Conservation (phyloP, 2,329 filamentous ascomycete species). For the Fusarium equiseti region DNA sequence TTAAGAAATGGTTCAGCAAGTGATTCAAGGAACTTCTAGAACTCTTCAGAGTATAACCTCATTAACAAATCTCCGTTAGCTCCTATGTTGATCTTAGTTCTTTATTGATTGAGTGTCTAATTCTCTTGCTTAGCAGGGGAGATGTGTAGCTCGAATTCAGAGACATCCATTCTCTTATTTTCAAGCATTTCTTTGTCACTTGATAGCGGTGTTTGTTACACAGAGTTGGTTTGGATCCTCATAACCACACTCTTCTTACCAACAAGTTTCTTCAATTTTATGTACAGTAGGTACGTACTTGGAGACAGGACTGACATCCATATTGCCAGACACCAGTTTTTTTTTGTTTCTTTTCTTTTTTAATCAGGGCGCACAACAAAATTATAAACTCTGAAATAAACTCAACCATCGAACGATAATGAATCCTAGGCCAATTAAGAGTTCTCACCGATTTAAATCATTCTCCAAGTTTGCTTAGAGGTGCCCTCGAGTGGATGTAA, state of each 20-base stretch:
- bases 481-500: conserved; percentile 12
- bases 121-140: neutral
- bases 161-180: neutral
- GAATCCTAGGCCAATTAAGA: neutral
- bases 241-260: neutral
- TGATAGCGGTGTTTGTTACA: neutral
- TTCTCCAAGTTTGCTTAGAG: neutral
- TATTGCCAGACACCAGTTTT: neutral
- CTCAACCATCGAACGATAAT: neutral
- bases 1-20: neutral
- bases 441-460: neutral
- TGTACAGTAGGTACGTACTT: neutral
- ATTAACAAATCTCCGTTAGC: neutral
- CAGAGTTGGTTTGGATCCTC: neutral
- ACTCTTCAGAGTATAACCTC: neutral
- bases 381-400: neutral
- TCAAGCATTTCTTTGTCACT: neutral
- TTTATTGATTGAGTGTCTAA: neutral
- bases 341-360: neutral
- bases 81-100: neutral
- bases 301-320: neutral
- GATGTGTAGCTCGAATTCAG: neutral
- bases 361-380: neutral
- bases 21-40: neutral
- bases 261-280: neutral